Evolutionary conservation across 768 basidiomycete species (phyloP), one percentile per base, ranked within the genome.

Genomic region (Leccinum aurantiacum): DNA sequence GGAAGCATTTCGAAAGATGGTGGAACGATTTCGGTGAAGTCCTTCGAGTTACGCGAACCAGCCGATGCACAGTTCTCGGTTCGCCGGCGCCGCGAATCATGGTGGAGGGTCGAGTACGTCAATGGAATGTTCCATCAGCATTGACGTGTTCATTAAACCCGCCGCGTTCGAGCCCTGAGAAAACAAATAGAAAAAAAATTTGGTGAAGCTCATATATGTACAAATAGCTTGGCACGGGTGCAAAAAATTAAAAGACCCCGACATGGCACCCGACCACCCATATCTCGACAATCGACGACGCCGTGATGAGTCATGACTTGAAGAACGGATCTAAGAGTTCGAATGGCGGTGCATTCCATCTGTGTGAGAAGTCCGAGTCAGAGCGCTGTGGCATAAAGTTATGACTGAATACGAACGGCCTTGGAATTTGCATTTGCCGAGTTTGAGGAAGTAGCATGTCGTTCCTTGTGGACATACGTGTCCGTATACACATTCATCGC

Each of bases 381-480:
- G 61, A 46, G 31, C 6, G 41, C 5, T 54, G 51, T 53, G 52
- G 17, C 14, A 44, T 62, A 19, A 31, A 61, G 24, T 62, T 56
- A 62, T 56, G 57, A 64, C 37, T 49, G 33, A 63, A 60, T 50
- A 77, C 77, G 61, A 61, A 88, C 87, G 76, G 71, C 82, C 86
- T 62, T 76, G 70, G 71, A 88, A 89, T 69, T 83, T 87, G 71
- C 87, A 88, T 58, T 74, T 81, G 19, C 82, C 82, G 51, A 79
- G 75, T 75, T 82, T 84, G 63, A 80, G 72, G 68, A 76, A 76
- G 60, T 80, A 79, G 67, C 87, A 89, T 29, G 71, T 71, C 65
- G 67, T 82, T 75, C 29, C 84, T 78, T 74, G 82, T 76, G 73
- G 74, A 25, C 74, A 75, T 24, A 61, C 38, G 54, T 75, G 74